Conservation (phyloP, 192 early-diverging fungal species). For the Coemansia sp. region DNA sequence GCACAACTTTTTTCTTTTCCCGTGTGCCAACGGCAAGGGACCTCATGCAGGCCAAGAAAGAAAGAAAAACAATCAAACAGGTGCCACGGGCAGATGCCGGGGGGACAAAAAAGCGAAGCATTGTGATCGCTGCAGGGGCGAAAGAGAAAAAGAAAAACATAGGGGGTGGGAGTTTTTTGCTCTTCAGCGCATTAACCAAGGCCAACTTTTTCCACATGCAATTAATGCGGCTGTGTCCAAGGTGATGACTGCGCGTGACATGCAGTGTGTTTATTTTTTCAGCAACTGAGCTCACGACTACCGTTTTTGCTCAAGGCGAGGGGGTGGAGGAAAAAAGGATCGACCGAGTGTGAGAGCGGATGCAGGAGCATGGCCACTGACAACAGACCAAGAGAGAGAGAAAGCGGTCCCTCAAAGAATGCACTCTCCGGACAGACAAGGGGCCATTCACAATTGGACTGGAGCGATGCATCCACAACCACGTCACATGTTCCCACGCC, state of each 20-base stretch:
- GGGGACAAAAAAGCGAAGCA: neutral
- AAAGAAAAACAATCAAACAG: neutral
- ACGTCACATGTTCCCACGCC: neutral
- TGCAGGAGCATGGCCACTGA: too few species aligned
- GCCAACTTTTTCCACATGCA: neutral
- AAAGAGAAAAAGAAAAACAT: neutral
- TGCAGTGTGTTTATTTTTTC: neutral
- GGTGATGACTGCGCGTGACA: neutral
- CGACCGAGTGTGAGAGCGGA: neutral
- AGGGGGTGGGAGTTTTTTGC: neutral
- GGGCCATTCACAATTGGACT: neutral
- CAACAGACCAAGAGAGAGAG: too few species aligned
- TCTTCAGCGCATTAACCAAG: neutral
- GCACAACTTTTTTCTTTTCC: neutral
- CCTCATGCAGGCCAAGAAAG: neutral
- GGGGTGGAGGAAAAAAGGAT: too few species aligned
- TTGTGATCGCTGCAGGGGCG: constrained; percentile 2
- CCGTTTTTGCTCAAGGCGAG: neutral
- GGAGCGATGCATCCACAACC: neutral
- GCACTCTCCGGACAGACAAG: neutral
- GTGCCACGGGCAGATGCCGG: neutral
- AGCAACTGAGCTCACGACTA: neutral
- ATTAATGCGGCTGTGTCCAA: neutral
- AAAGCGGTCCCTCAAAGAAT: neutral
- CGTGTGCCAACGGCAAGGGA: neutral